Conservation (phyloP, 2,329 filamentous ascomycete species). For the Alternaria metachromatica region DNA sequence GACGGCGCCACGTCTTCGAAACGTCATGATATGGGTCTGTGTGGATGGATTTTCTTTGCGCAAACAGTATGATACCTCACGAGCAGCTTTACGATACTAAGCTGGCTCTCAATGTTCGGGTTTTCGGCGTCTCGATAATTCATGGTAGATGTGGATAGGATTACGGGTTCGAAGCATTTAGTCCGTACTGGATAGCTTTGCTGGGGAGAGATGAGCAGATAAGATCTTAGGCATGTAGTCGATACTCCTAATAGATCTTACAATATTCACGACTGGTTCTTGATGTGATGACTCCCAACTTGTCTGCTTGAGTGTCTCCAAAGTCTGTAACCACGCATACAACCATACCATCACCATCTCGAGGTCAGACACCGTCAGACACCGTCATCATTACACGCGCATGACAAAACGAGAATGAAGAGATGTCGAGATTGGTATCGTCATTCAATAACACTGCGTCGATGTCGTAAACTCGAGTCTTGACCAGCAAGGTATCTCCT, state of each 20-base stretch:
- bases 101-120: conserved; percentile 23
- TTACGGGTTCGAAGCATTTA: conserved; percentile 18
- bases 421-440: not conserved
- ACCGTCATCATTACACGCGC: not conserved
- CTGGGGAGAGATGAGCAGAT: not conserved
- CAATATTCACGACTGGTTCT: not conserved
- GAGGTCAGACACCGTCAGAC: not conserved
- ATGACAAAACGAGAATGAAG: not conserved
- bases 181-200: conserved; percentile 26
- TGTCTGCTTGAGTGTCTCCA: not conserved
- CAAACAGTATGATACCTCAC: conserved; percentile 40
- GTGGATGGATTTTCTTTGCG: conserved; percentile 28
- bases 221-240: conserved; percentile 27
- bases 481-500: not conserved
- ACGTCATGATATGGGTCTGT: conserved; percentile 33
- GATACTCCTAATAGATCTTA: conserved; percentile 24
- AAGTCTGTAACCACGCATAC: not conserved
- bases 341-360: not conserved
- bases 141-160: conserved; percentile 14
- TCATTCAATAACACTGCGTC: conserved; percentile 1
- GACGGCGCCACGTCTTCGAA: conserved; percentile 38
- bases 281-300: not conserved
- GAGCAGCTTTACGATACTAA: conserved; percentile 22
- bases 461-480: not conserved
- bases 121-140: conserved; percentile 22